These are phyloP conservation scores for Penicillium sp. DNA, from an alignment of 2,329 filamentous ascomycete genomes.

Conservation along the genomic window DNA sequence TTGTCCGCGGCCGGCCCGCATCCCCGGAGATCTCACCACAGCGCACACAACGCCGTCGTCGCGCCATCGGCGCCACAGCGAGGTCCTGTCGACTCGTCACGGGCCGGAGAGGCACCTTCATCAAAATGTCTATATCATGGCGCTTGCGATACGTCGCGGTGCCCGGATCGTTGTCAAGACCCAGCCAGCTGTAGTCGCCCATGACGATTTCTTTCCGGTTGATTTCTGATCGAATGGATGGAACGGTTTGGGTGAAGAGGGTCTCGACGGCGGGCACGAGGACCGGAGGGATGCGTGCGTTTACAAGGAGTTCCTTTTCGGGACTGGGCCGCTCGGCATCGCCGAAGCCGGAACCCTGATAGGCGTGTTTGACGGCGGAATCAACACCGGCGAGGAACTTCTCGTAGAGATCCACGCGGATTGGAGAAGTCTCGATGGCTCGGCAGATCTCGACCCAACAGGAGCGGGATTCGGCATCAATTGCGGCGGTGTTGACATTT, in stretches of 20 bases:
- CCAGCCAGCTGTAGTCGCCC: slow-evolving; percentile 64
- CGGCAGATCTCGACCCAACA: slow-evolving; percentile 52
- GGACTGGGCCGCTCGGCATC: slow-evolving; percentile 43
- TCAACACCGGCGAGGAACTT: slow-evolving; percentile 60
- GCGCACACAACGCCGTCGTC: slow-evolving; percentile 49
- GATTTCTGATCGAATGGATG: slow-evolving; percentile 52
- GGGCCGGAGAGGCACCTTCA: slow-evolving; percentile 40
- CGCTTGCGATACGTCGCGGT: slow-evolving; percentile 56
- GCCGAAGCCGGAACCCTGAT: slow-evolving; percentile 41
- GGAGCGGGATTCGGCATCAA: slow-evolving; percentile 34
- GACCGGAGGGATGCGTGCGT: slow-evolving; percentile 47
- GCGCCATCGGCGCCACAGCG: slow-evolving; percentile 7
- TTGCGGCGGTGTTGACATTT: slow-evolving; percentile 35
- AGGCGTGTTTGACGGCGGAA: slow-evolving; percentile 57
- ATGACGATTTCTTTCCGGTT: slow-evolving; percentile 67
- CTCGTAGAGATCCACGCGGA: slow-evolving; percentile 59
- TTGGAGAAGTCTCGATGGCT: slow-evolving; percentile 46
- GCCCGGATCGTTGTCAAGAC: slow-evolving; percentile 54
- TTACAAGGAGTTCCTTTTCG: slow-evolving; percentile 51
- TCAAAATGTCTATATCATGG: slow-evolving; percentile 54
- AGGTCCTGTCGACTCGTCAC: slow-evolving; percentile 8
- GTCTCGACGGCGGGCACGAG: slow-evolving; percentile 45
- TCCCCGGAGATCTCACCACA: slow-evolving; percentile 64
- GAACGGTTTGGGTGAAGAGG: slow-evolving; percentile 48
- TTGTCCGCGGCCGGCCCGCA: slow-evolving; percentile 35